phyloP scores from a whole-genome alignment of 2,329 filamentous ascomycete genomes.

The Fusarium sp. region DNA sequence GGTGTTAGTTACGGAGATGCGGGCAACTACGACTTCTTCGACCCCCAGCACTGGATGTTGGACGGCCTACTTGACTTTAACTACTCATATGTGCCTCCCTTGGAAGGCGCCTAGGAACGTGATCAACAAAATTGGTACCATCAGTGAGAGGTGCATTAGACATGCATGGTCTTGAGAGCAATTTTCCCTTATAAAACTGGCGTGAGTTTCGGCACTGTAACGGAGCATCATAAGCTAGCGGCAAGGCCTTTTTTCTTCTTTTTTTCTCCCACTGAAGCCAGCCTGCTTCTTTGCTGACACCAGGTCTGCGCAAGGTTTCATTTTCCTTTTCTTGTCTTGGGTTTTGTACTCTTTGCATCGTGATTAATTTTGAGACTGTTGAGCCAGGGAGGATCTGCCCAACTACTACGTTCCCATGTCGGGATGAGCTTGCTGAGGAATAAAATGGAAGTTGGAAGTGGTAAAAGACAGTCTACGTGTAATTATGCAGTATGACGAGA shows the following conservation, averaged over 20 bases:
- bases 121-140: neutral
- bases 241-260: neutral
- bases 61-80: constrained; percentile 86
- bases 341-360: constrained; percentile 13
- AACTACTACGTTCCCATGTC: neutral
- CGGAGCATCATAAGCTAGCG: neutral
- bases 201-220: constrained; percentile 13
- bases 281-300: neutral
- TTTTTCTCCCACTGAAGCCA: neutral
- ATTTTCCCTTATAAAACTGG: neutral
- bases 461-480: constrained; percentile 18
- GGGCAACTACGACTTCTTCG: constrained; percentile 86
- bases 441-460: neutral
- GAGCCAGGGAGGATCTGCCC: constrained; percentile 1
- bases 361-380: constrained; percentile 24
- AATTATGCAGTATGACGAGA: constrained; percentile 34
- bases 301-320: neutral
- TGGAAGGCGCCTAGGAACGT: constrained; percentile 59
- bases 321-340: neutral
- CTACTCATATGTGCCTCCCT: constrained; percentile 66
- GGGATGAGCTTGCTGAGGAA: neutral
- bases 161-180: neutral
- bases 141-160: constrained; percentile 1
- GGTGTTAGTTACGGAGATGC: constrained; percentile 70
- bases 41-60: constrained; percentile 92